A percentile compares a stretch with the other conserved stretches of the same genome.
Conservation (phyloP, 2,329 filamentous ascomycete species). For the Aureobasidium sp. region DNA sequence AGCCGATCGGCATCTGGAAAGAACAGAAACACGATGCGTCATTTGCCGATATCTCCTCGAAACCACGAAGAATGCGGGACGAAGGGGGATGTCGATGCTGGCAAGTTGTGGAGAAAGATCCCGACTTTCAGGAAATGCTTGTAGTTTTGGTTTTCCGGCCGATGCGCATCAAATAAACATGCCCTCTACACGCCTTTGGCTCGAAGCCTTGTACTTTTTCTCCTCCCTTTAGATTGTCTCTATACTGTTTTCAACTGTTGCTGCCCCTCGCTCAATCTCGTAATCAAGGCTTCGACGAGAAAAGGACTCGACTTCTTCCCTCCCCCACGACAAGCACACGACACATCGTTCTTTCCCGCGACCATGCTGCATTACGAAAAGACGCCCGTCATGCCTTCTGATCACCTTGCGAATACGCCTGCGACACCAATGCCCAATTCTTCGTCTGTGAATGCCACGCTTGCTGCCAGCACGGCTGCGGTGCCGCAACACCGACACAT, state of each 20-base stretch:
- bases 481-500: slow-evolving; percentile 37
- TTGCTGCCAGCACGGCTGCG: background rate
- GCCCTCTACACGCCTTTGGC: background rate
- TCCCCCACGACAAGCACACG: slow-evolving; percentile 1
- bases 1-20: background rate
- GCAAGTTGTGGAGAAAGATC: slow-evolving; percentile 6
- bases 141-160: background rate
- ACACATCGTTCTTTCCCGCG: background rate
- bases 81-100: background rate
- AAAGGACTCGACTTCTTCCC: background rate
- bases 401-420: background rate
- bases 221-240: background rate
- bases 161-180: background rate
- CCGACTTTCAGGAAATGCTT: slow-evolving; percentile 6
- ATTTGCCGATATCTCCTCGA: background rate
- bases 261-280: background rate
- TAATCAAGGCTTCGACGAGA: background rate
- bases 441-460: background rate
- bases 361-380: slow-evolving; percentile 14
- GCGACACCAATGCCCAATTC: background rate
- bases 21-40: background rate
- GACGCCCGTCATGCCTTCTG: slow-evolving; percentile 2
- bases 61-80: background rate
- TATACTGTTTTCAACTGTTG: background rate
- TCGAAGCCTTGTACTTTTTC: background rate